Evolutionary conservation across 2,329 filamentous ascomycete genomes (phyloP), one percentile per base, ranked within the genome.

Genomic region (Colletotrichum acutatum): DNA sequence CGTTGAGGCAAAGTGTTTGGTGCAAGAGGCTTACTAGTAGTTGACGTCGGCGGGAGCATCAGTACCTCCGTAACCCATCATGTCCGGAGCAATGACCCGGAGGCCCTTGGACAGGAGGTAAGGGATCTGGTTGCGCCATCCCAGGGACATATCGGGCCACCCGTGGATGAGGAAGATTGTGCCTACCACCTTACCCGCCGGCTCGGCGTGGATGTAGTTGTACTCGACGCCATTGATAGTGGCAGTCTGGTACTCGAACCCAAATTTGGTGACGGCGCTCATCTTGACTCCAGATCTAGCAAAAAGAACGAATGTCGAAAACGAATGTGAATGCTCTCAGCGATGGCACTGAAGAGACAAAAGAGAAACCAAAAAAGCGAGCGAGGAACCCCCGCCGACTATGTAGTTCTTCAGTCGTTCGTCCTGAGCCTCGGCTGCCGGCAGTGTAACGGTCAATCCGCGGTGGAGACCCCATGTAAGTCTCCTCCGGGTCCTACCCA

Each of bases 61-160:
- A 22, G 93, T 95, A 66, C 88, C 86, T 30, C 93, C 93, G 79
- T 94, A 97, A 58, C 94, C 94, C 80, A 95, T 89, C 85, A 94
- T 91, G 81, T 97, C 93, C 1, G 93, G 91, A 8, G 90, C 92
- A 28, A 97, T 89, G 57, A 95, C 93, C 65, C 92, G 88, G 67
- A 95, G 87, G 14, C 90, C 91, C 68, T 93, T 84, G 9, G 90
- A 86, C 6, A 91, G 79, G 11, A 97, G 86, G 74, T 89, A 81
- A 0, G 94, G 94, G 71, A 97, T 93, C 80, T 97, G 94, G 81
- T 93, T 91, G 68, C 94, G 90, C 94, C 94, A 97, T 78, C 91
- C 93, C 77, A 93, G 89, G 3, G 90, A 89, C 9, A 95, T 81
- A 80, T 95, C 93, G 1, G 94, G 94, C 84, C 90, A 95, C 75